These are phyloP conservation scores for Fusarium xylarioides DNA, from an alignment of 2,329 filamentous ascomycete genomes.

Conservation along the genomic window DNA sequence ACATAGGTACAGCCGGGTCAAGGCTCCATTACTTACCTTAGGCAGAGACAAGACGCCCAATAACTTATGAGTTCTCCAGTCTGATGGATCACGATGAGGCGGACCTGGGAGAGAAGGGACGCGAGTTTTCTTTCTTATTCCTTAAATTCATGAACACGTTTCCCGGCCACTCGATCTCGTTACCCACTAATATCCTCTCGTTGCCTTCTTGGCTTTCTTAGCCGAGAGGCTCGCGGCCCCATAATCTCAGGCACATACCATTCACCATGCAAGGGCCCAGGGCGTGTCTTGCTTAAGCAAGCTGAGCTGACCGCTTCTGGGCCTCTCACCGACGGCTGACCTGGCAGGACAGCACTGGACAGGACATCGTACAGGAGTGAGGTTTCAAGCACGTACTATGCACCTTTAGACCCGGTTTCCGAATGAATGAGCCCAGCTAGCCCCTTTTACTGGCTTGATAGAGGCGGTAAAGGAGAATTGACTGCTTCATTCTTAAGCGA, in stretches of 20 bases:
- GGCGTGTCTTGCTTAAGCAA: slow-evolving; percentile 10
- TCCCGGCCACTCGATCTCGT: slow-evolving; percentile 4
- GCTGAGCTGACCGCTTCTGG: slow-evolving; percentile 36
- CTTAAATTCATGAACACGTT: slow-evolving; percentile 20
- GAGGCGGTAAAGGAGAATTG: slow-evolving; percentile 28
- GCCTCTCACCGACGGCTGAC: slow-evolving; percentile 25
- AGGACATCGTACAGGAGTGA: not conserved
- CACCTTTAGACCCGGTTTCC: not conserved
- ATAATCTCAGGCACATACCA: slow-evolving; percentile 36
- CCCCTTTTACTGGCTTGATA: slow-evolving; percentile 9
- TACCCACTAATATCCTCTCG: slow-evolving; percentile 18
- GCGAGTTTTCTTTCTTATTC: slow-evolving; percentile 13
- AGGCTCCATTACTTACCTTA: not conserved
- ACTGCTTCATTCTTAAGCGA: slow-evolving; percentile 17
- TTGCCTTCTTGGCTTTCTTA: slow-evolving; percentile 24
- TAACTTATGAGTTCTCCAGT: not conserved
- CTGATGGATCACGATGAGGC: slow-evolving; percentile 20
- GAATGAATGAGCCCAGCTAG: not conserved
- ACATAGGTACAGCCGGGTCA: slow-evolving; percentile 1
- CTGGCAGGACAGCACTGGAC: slow-evolving; percentile 9
- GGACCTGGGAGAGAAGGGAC: not conserved
- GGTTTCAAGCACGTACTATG: not conserved
- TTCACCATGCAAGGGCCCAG: slow-evolving; percentile 38
- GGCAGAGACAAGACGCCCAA: slow-evolving; percentile 20
- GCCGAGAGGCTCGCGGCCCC: not conserved